A percentile compares a stretch with the other conserved stretches of the same genome.
These are phyloP conservation scores for Inga laurina DNA, from an alignment of 306 rosid genomes.

Conservation along the genomic window DNA sequence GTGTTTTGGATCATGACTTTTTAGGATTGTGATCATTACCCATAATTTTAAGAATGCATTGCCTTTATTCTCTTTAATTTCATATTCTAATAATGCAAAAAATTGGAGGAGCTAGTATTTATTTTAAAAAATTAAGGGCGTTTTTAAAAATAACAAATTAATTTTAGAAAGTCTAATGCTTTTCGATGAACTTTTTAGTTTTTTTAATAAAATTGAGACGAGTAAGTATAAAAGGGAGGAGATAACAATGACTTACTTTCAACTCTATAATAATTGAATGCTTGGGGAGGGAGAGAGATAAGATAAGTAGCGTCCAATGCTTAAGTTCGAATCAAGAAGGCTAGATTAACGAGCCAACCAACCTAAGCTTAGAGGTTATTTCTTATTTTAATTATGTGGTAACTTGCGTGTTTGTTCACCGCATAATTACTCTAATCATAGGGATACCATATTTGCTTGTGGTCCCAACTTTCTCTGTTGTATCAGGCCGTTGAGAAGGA, in stretches of 20 bases:
- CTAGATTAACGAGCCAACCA: neutral
- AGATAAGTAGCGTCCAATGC: neutral
- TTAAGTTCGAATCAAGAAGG: conserved; percentile 21
- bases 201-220: too few relatives aligned
- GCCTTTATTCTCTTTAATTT: too few relatives aligned
- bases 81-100: too few relatives aligned
- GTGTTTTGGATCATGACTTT: too few relatives aligned
- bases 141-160: too few relatives aligned
- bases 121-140: too few relatives aligned
- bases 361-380: neutral
- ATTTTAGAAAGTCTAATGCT: too few relatives aligned
- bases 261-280: conserved; percentile 28
- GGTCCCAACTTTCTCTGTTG: neutral
- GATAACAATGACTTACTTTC: neutral
- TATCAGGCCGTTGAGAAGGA: neutral
- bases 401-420: neutral
- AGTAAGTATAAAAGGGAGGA: too few relatives aligned
- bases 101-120: too few relatives aligned
- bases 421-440: conserved; percentile 14
- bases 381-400: neutral
- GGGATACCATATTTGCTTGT: neutral
- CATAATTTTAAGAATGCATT: too few relatives aligned
- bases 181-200: too few relatives aligned
- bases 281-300: neutral
- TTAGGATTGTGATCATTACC: too few relatives aligned